Conservation (phyloP, 495 filamentous ascomycete species). For the Penicillium lagena region DNA sequence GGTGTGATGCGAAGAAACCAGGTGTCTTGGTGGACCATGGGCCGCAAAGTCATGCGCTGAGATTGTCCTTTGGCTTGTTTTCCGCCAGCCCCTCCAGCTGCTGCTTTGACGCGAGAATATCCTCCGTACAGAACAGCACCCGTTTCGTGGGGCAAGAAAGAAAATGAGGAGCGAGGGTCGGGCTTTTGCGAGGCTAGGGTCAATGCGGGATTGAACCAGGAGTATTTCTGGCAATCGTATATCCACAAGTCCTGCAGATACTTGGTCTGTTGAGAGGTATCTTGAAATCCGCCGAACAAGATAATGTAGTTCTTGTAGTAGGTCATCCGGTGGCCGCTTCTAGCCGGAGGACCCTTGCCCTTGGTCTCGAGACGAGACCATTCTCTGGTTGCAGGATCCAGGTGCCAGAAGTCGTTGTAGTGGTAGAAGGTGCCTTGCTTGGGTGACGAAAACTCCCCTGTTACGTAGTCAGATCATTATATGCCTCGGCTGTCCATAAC, state of each 20-base stretch:
- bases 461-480: constrained; percentile 23
- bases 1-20: constrained; percentile 84
- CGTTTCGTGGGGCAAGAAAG: constrained; percentile 79
- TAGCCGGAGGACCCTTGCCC: constrained; percentile 79
- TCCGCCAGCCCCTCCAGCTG: constrained; percentile 26
- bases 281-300: constrained; percentile 83
- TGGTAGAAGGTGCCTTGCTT: constrained; percentile 99
- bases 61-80: constrained; percentile 59
- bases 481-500: background rate
- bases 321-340: constrained; percentile 92
- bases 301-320: constrained; percentile 83
- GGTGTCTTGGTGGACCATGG: constrained; percentile 86
- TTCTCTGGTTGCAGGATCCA: constrained; percentile 74
- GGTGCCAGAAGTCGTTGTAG: constrained; percentile 96
- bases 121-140: constrained; percentile 89
- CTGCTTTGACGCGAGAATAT: constrained; percentile 81
- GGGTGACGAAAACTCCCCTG: constrained; percentile 61
- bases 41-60: constrained; percentile 66
- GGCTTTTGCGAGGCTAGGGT: constrained; percentile 75
- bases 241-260: constrained; percentile 72
- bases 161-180: constrained; percentile 84
- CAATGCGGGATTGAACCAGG: constrained; percentile 68
- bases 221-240: constrained; percentile 63
- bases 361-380: constrained; percentile 87
- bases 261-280: constrained; percentile 87